Conservation (phyloP, 805 yeast genomes). For the Starmerella stigmatis region DNA sequence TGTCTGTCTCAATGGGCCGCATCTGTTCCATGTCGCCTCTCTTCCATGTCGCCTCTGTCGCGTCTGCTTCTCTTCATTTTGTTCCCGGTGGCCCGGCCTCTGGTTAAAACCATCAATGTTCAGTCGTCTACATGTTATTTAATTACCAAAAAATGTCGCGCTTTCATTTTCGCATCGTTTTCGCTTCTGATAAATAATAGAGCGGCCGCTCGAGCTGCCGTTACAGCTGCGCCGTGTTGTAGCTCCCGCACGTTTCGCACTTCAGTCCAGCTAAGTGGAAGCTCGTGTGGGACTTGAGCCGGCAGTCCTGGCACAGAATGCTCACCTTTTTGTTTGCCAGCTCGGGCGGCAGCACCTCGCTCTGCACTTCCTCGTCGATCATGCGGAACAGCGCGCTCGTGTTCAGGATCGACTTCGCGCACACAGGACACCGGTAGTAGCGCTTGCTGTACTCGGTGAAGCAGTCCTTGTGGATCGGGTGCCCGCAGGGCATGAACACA, state of each 20-base stretch:
- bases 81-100: too few relatives aligned
- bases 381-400: conserved; percentile 85
- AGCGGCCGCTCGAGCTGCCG: too few relatives aligned
- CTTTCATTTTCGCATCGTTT: too few relatives aligned
- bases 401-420: conserved; percentile 72
- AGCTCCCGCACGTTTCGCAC: conserved; percentile 78
- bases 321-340: conserved; percentile 65
- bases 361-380: conserved; percentile 68
- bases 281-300: conserved; percentile 60
- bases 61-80: too few relatives aligned
- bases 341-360: conserved; percentile 72
- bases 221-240: conserved; percentile 46
- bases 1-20: too few relatives aligned
- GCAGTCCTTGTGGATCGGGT: conserved; percentile 80
- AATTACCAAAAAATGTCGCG: too few relatives aligned
- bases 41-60: too few relatives aligned
- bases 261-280: conserved; percentile 81
- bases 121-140: too few relatives aligned
- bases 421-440: conserved; percentile 83
- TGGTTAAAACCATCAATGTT: too few relatives aligned
- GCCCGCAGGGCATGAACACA: conserved; percentile 90
- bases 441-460: conserved; percentile 72
- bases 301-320: conserved; percentile 68
- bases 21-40: too few relatives aligned
- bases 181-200: too few relatives aligned